Percentiles rank a stretch among this genome's conserved stretches.
phyloP scores from a whole-genome alignment of 139 green algal species.

The Tetradesmus lagerheimii region DNA sequence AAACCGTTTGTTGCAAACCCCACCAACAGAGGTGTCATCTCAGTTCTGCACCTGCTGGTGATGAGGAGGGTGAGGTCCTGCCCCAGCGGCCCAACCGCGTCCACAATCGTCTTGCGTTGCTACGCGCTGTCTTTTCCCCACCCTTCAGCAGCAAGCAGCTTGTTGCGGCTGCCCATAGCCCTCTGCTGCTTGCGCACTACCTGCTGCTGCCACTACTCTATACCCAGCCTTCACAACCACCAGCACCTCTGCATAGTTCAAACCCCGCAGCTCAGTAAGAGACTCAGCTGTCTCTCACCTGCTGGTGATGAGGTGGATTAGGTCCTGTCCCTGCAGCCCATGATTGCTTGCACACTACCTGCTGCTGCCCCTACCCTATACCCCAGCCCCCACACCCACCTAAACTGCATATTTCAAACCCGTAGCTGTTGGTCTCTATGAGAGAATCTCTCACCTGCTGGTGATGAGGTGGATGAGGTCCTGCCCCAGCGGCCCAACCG shows the following conservation, averaged over 20 bases:
- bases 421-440: no score
- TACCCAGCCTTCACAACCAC: no score
- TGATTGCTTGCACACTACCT: no score
- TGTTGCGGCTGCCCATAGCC: conserved; percentile 71
- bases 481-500: conserved; percentile 56
- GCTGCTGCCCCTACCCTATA: not conserved
- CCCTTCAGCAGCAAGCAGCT: conserved; percentile 98
- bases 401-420: no score
- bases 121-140: conserved; percentile 92
- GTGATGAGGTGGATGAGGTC: conserved; percentile 91
- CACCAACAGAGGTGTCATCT: no score
- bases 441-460: not conserved
- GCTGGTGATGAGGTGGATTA: conserved; percentile 90
- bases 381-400: no score
- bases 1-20: no score
- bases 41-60: conserved; percentile 49
- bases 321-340: conserved; percentile 56
- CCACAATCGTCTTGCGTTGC: conserved; percentile 70
- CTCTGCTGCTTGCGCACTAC: no score
- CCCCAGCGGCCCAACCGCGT: conserved; percentile 60
- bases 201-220: no score
- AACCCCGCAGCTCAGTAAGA: no score
- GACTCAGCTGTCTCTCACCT: not conserved
- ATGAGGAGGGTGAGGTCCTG: conserved; percentile 89
- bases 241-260: no score